These are phyloP conservation scores for Plasmodium gallinaceum DNA, from an alignment of 169 alveolate species.

Conservation along the genomic window DNA sequence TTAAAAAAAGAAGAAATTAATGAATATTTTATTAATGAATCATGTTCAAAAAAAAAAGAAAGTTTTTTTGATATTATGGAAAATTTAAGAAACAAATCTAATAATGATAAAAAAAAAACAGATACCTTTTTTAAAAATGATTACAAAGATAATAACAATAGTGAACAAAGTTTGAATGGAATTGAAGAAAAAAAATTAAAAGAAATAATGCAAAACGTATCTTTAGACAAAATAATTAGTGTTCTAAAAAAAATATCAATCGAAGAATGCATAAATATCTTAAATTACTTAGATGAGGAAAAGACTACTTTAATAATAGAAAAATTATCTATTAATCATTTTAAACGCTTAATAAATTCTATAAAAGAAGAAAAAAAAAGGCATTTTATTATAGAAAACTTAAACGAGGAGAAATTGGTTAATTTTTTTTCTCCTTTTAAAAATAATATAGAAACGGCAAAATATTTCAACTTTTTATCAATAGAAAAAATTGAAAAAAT, in stretches of 20 bases:
- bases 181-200: too few relatives aligned
- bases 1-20: too few relatives aligned
- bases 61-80: neutral
- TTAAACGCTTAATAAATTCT: constrained; percentile 9
- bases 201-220: too few relatives aligned
- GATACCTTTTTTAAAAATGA: too few relatives aligned
- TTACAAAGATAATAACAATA: too few relatives aligned
- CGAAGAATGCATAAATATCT: too few relatives aligned
- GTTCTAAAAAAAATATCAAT: too few relatives aligned
- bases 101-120: too few relatives aligned
- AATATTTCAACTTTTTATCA: constrained; percentile 40
- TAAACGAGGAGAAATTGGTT: constrained; percentile 44
- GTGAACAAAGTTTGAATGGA: too few relatives aligned
- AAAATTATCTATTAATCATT: neutral
- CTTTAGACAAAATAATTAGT: too few relatives aligned
- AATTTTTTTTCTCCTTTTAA: constrained; percentile 27
- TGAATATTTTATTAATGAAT: too few relatives aligned
- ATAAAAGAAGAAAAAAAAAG: constrained; percentile 27
- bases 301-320: neutral
- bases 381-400: constrained; percentile 6
- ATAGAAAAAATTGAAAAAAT: constrained; percentile 36
- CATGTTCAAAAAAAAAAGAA: neutral
- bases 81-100: neutral
- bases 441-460: constrained; percentile 26
- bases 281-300: neutral